A percentile compares a stretch with the other conserved stretches of the same genome.
These are phyloP conservation scores for Sporothrix brunneoviolacea DNA, from an alignment of 2,329 filamentous ascomycete genomes.

Conservation along the genomic window DNA sequence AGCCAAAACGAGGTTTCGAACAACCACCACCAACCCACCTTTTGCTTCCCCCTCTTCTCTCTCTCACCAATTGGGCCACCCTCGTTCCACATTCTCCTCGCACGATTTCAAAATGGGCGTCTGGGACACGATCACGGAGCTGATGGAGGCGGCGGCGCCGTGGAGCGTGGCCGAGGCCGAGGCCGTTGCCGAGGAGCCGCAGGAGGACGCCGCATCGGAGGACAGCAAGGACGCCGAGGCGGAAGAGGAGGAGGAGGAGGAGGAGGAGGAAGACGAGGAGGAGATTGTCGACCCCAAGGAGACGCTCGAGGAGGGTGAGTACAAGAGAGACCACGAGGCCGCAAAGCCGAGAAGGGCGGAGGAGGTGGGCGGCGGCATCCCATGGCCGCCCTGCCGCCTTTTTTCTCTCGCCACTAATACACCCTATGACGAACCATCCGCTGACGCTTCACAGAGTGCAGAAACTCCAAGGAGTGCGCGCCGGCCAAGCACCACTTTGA, in stretches of 20 bases:
- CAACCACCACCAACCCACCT: too few species aligned
- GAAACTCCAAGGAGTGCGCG: conserved; percentile 75
- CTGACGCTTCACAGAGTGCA: conserved; percentile 72
- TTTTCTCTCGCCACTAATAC: too few species aligned
- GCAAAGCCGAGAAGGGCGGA: too few species aligned
- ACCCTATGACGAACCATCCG: too few species aligned
- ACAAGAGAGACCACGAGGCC: too few species aligned
- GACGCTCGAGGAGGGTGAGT: conserved; percentile 75
- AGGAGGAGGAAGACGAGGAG: conserved; percentile 73
- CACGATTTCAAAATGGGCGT: conserved; percentile 48
- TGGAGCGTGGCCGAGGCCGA: conserved; percentile 60
- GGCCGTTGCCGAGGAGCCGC: conserved; percentile 54
- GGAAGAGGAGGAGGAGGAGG: conserved; percentile 58
- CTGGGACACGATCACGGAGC: conserved; percentile 58
- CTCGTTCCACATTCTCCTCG: neutral
- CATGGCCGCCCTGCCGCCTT: too few species aligned
- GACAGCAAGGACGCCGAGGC: conserved; percentile 32
- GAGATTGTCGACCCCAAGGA: conserved; percentile 82
- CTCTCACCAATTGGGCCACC: neutral
- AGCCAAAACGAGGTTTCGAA: too few species aligned
- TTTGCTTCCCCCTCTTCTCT: neutral
- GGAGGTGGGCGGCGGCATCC: too few species aligned
- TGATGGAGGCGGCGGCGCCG: conserved; percentile 58
- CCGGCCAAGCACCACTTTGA: conserved; percentile 96
- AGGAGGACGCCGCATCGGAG: conserved; percentile 34